Evolutionary conservation across 2,329 filamentous ascomycete genomes (phyloP), one percentile per base, ranked within the genome.

Genomic region (Lachnellula suecica): DNA sequence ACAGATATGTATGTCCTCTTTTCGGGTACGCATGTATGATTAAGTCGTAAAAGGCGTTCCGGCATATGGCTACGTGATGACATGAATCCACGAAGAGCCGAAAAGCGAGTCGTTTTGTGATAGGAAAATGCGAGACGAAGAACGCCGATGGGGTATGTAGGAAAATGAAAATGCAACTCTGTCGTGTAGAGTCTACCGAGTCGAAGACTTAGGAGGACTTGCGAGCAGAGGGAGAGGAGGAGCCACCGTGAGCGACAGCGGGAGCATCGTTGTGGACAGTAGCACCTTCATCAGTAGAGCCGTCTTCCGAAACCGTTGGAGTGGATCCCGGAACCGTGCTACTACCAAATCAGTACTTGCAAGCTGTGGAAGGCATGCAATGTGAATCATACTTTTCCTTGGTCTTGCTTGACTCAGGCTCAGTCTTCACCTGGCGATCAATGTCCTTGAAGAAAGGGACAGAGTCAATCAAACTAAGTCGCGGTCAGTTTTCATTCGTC

Each of bases 281-380:
- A 22, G 59, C 59, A 47, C 61, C 60, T 38, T 68, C 66, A 44
- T 68, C 65, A n/a, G 40, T 60, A 44, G 63, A 66, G 48, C 64
- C 65, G 52, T 64, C 62, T 23, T 69, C 67, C 13, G 67, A 69
- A 27, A 67, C 54, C 20, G 63, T 62, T 34, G 66, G 66, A 45
- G 63, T 68, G 11, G 52, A 52, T 8, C 47, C 46, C 10, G 52
- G 20, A 44, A 42, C 11, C 17, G 54, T 58, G 17, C 55, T 64
- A n/a, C 10, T 44, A 29, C 11, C 24, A 24, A 7, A 40, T 61
- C 50, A 61, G 52, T 22, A 49, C 17, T 27, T 48, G 47, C 27
- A 27, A 6, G 40, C 22, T 29, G 31, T 35, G 50, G 41, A 23
- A 1, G 27, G 13, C 15, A 42, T 49, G 19, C 20, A 20, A 47